A percentile compares a stretch with the other conserved stretches of the same genome.
Evolutionary conservation across 805 yeast genomes (phyloP).

Genomic region (Cyberlindnera nakhonratchasimensis): DNA sequence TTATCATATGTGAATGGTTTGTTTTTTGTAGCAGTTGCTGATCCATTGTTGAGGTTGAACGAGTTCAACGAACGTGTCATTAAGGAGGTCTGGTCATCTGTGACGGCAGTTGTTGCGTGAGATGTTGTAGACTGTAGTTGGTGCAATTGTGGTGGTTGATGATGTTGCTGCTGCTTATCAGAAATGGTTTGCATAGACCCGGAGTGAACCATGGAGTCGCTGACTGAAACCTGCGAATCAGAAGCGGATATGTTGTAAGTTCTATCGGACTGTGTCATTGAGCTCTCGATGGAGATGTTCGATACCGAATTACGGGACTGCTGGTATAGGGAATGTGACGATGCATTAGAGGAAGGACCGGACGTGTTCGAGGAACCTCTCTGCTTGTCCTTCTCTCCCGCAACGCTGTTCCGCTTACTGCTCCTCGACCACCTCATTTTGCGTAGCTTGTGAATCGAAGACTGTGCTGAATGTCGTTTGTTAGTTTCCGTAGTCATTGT

Average conservation of each 20-base stretch:
- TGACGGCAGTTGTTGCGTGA: conserved; percentile 7
- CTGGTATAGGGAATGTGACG: conserved; percentile 7
- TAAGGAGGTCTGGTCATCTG: conserved; percentile 8
- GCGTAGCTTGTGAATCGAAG: not conserved
- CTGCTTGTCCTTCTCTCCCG: conserved; percentile 18
- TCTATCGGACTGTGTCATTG: conserved; percentile 3
- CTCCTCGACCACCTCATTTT: conserved; percentile 32
- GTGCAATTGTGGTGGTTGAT: not conserved
- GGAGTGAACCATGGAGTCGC: not conserved
- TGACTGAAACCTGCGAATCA: conserved; percentile 5
- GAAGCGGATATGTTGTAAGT: conserved; percentile 3
- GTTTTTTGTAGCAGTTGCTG: conserved; percentile 8
- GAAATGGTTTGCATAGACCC: conserved; percentile 9
- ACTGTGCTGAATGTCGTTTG: conserved; percentile 5
- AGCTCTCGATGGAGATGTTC: conserved; percentile 10
- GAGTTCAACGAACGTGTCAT: conserved; percentile 16
- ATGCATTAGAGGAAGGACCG: conserved; percentile 5
- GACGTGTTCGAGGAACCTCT: not conserved
- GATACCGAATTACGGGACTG: conserved; percentile 8
- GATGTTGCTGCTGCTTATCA: too few relatives aligned
- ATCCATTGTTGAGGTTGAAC: conserved; percentile 9
- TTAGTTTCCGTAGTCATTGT: conserved; percentile 6
- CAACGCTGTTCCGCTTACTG: conserved; percentile 26
- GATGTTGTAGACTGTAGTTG: conserved; percentile 2
- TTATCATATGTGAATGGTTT: conserved; percentile 30